Conservation (phyloP, 2,329 filamentous ascomycete species). For the Clonostachys chloroleuca region DNA sequence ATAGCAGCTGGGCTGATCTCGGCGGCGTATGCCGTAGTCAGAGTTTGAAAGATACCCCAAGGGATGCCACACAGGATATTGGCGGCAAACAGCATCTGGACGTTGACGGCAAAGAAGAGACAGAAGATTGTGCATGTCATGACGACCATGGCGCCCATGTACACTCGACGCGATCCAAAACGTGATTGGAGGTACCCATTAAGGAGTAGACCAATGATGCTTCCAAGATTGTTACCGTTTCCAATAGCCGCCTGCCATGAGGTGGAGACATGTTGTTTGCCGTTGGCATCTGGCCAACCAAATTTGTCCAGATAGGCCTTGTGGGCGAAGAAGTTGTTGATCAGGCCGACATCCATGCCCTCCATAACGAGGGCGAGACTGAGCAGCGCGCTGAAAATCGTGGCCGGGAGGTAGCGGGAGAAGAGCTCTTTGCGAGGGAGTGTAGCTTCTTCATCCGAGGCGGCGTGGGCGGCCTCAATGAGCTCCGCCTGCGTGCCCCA, state of each 20-base stretch:
- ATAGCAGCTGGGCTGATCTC: conserved; percentile 25
- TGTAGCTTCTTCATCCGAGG: conserved; percentile 17
- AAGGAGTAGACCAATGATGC: conserved; percentile 38
- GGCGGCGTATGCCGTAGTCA: conserved; percentile 36
- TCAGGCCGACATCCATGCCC: conserved; percentile 28
- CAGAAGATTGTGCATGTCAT: conserved; percentile 33
- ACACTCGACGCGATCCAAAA: conserved; percentile 32
- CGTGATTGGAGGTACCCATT: conserved; percentile 38
- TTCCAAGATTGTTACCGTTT: conserved; percentile 34
- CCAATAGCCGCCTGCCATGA: conserved; percentile 41
- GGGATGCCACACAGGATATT: conserved; percentile 37
- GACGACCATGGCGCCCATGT: conserved; percentile 28
- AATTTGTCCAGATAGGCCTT: conserved; percentile 20
- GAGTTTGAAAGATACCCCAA: conserved; percentile 31
- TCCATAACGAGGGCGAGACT: conserved; percentile 22
- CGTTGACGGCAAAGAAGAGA: conserved; percentile 30
- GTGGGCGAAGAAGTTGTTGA: conserved; percentile 31
- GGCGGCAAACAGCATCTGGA: conserved; percentile 26
- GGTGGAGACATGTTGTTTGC: conserved; percentile 32
- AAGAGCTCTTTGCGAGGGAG: conserved; percentile 23
- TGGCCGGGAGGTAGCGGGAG: conserved; percentile 18
- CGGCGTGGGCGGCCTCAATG: conserved; percentile 22
- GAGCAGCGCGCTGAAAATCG: conserved; percentile 17
- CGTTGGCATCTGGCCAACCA: conserved; percentile 22
- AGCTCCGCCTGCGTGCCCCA: conserved; percentile 13